phyloP scores from a whole-genome alignment of 1,284 basidiomycete genomes.

The Termitomyces sp. region DNA sequence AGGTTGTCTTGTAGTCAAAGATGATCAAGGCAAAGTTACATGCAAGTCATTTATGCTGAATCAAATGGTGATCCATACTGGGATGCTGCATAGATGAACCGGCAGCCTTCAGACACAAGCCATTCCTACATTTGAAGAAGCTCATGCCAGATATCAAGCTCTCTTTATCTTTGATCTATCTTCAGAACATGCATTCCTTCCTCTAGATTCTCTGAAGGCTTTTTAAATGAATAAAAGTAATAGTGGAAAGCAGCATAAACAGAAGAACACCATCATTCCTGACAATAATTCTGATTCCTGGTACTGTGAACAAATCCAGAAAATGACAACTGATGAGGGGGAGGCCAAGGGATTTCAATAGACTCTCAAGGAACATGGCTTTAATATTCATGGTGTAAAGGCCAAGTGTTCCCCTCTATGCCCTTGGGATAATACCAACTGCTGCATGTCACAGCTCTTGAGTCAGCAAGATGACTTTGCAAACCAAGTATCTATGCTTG shows the following conservation, averaged over 20 bases:
- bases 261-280: not conserved
- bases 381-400: not conserved
- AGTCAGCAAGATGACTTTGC: slow-evolving; percentile 20
- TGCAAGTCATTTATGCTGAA: slow-evolving; percentile 7
- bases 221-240: slow-evolving; percentile 10
- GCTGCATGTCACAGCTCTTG: slow-evolving; percentile 29
- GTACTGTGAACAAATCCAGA: not conserved
- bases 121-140: slow-evolving; percentile 6
- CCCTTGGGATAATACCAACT: slow-evolving; percentile 21
- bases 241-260: not conserved
- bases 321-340: not conserved
- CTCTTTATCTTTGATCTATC: slow-evolving; percentile 5
- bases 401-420: slow-evolving; percentile 24
- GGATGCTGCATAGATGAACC: not conserved
- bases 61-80: not conserved
- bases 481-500: too few species aligned
- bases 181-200: slow-evolving; percentile 6
- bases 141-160: not conserved
- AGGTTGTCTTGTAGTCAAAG: not conserved
- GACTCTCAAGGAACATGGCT: not conserved
- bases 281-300: not conserved
- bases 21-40: not conserved
- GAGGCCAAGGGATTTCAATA: not conserved
- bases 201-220: slow-evolving; percentile 8
- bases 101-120: not conserved